Percentiles rank a stretch among this genome's conserved stretches.
These are phyloP conservation scores for Termitomyces eurrhizus DNA, from an alignment of 768 basidiomycete genomes.

Conservation along the genomic window DNA sequence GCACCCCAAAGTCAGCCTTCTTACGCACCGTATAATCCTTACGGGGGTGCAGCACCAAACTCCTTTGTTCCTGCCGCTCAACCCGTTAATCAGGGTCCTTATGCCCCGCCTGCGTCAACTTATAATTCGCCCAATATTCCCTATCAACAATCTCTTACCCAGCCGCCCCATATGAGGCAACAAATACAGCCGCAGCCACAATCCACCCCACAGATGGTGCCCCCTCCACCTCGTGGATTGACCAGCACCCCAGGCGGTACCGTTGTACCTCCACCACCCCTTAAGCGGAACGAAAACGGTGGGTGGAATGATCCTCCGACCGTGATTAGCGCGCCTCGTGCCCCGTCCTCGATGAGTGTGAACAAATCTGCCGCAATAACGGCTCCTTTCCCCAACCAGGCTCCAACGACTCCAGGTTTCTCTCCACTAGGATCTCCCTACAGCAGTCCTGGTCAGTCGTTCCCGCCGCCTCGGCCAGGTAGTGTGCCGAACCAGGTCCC, in stretches of 20 bases:
- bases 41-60: constrained; percentile 7
- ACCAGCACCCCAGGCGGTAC: constrained; percentile 23
- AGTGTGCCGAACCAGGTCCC: constrained; percentile 50
- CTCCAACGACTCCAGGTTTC: constrained; percentile 39
- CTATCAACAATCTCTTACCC: constrained; percentile 27
- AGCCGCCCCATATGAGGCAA: constrained; percentile 37
- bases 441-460: constrained; percentile 35
- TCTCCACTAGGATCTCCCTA: constrained; percentile 43
- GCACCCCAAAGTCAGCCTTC: constrained; percentile 12
- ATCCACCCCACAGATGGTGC: constrained; percentile 27
- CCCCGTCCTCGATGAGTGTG: constrained; percentile 42
- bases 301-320: constrained; percentile 93
- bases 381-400: constrained; percentile 81
- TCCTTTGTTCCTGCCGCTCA: constrained; percentile 23
- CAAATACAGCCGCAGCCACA: constrained; percentile 29
- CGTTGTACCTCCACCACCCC: constrained; percentile 38
- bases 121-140: constrained; percentile 13
- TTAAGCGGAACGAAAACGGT: constrained; percentile 63
- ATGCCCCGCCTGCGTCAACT: constrained; percentile 25
- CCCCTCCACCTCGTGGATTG: constrained; percentile 41
- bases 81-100: constrained; percentile 21
- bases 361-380: constrained; percentile 72
- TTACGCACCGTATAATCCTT: constrained; percentile 11
- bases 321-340: constrained; percentile 42
- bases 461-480: constrained; percentile 64